Evolutionary conservation across 257 asterid species (phyloP).

Genomic region (Ilex aquifolium): DNA sequence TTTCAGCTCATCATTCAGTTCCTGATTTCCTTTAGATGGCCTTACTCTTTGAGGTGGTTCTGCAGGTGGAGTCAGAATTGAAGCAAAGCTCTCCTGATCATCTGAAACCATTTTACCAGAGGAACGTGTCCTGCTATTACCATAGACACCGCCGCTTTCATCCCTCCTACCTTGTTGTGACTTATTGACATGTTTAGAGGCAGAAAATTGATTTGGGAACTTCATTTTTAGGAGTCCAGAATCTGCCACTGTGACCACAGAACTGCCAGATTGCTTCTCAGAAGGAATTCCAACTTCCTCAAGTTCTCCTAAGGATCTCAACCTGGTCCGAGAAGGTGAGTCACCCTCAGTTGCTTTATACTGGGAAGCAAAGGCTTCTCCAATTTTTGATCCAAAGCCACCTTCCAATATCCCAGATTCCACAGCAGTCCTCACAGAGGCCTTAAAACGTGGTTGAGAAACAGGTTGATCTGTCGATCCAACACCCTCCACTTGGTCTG

Average conservation of each 20-base stretch:
- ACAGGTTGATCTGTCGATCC: slow-evolving; percentile 27
- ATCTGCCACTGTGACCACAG: slow-evolving; percentile 38
- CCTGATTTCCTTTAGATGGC: slow-evolving; percentile 76
- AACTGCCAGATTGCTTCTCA: slow-evolving; percentile 20
- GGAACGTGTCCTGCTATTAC: slow-evolving; percentile 11
- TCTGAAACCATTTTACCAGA: neutral
- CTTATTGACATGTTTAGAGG: slow-evolving; percentile 34
- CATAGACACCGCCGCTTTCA: slow-evolving; percentile 29
- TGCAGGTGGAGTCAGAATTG: slow-evolving; percentile 50
- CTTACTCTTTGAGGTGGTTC: slow-evolving; percentile 55
- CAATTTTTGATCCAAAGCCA: slow-evolving; percentile 21
- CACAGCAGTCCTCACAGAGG: slow-evolving; percentile 30
- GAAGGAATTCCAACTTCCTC: slow-evolving; percentile 28
- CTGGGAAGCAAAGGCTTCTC: too few species aligned
- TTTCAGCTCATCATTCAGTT: slow-evolving; percentile 77
- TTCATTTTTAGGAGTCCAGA: slow-evolving; percentile 43
- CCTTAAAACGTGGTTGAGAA: slow-evolving; percentile 25
- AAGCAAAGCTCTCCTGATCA: slow-evolving; percentile 32
- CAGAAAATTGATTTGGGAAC: slow-evolving; percentile 31
- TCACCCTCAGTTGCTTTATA: too few species aligned
- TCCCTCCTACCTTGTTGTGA: slow-evolving; percentile 29
- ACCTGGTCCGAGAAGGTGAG: too few species aligned
- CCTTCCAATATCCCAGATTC: slow-evolving; percentile 26
- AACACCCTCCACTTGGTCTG: slow-evolving; percentile 5
- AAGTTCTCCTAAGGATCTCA: too few species aligned